Evolutionary conservation across 1,284 basidiomycete genomes (phyloP), one percentile per base, ranked within the genome.

Genomic region (Tilletia caries): DNA sequence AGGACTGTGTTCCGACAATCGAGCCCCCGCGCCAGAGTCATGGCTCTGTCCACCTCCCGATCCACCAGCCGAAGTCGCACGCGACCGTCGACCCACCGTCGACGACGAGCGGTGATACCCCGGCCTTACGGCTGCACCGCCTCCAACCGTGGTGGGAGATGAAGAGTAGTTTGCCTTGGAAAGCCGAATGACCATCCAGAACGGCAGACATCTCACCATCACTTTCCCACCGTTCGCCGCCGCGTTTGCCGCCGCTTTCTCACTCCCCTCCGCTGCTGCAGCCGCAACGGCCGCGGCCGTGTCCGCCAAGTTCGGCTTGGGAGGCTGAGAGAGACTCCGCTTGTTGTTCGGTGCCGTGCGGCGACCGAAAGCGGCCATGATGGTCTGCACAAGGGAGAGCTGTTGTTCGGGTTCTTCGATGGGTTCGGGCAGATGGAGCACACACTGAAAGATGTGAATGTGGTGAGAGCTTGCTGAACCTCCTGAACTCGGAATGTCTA

Each of bases 391-490:
- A 4, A 80, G 68, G 29, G 71, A 71, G 34, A 74, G 69, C 41
- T 58, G 48, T n/a, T 50, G 33, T n/a, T 71, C 66, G 23, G 67
- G 64, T 50, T 73, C 71, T 41, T 73, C 71, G 25, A 62, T n/a
- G 52, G 44, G 68, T 29, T 78, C 76, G 32, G 70, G 70, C n/a
- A 78, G 69, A 64, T 79, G 75, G 66, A 80, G 72, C 5, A 80
- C 79, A 43, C 79, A 80, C 64, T 80, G 75, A 41, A 80, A 77
- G n/a, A 80, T 68, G 46, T 80, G 77, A n/a, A 80, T 75, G 66
- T 77, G 78, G 44, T 20, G 32, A 58, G 58, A 50, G 20, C 20
- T 20, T 6, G 75, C 62, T 70, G 79, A 0, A 71, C 69, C 75
- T 8, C 32, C 15, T n/a, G 20, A 27, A 41, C 44, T 23, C 12